Conservation (phyloP, 2,329 filamentous ascomycete genomes). For the Gyromitra esculenta region DNA sequence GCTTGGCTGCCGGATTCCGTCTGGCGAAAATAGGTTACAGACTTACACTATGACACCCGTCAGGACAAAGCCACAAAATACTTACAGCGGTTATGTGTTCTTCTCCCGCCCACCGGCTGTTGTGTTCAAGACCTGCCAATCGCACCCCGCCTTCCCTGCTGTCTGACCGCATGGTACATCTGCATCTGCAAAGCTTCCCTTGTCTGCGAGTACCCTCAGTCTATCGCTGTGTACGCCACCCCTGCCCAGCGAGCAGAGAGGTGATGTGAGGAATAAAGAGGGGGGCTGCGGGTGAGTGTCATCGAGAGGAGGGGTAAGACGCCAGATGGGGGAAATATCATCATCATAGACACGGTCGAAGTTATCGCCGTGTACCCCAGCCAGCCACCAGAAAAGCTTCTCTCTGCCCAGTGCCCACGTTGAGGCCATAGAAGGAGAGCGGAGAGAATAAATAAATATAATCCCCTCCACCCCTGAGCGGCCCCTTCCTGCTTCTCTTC, state of each 20-base stretch:
- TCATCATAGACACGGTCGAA: slow-evolving; percentile 36
- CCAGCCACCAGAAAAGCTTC: slow-evolving; percentile 28
- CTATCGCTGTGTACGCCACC: slow-evolving; percentile 27
- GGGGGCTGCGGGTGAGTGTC: slow-evolving; percentile 30
- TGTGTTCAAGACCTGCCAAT: slow-evolving; percentile 37
- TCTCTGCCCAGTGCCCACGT: slow-evolving; percentile 25
- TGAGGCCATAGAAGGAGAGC: slow-evolving; percentile 2
- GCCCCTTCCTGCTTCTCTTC: slow-evolving; percentile 10
- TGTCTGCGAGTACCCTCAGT: slow-evolving; percentile 2
- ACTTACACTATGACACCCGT: slow-evolving; percentile 21
- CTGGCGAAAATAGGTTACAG: not conserved
- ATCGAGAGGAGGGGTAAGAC: slow-evolving; percentile 41
- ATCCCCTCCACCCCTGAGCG: slow-evolving; percentile 19
- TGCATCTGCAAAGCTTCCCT: slow-evolving; percentile 4
- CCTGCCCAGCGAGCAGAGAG: slow-evolving; percentile 16
- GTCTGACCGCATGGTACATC: slow-evolving; percentile 35
- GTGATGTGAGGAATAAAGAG: slow-evolving; percentile 11
- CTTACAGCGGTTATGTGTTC: slow-evolving; percentile 25
- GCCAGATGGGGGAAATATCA: slow-evolving; percentile 24
- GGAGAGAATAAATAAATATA: slow-evolving; percentile 42
- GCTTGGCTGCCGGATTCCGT: slow-evolving; percentile 39
- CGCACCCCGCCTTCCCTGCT: slow-evolving; percentile 28
- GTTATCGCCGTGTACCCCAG: slow-evolving; percentile 29
- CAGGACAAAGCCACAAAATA: not conserved
- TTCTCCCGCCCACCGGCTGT: slow-evolving; percentile 44